Conservation (phyloP, 805 yeast genomes). For the Wickerhamomyces pijperi region DNA sequence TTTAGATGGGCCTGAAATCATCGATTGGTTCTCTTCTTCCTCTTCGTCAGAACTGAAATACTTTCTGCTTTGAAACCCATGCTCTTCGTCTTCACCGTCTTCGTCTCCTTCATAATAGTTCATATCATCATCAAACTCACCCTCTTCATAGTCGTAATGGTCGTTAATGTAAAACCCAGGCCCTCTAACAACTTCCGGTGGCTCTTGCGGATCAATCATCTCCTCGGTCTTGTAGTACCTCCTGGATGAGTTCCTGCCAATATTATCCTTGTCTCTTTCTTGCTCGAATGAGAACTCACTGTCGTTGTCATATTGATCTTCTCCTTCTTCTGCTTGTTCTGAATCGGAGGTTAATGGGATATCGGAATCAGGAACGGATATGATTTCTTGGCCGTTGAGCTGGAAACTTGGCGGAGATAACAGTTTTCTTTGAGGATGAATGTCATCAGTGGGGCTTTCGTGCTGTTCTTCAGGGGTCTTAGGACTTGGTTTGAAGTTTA, state of each 20-base stretch:
- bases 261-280: no score
- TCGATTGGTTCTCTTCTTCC: not conserved
- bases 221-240: conserved; percentile 35
- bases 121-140: conserved; percentile 31
- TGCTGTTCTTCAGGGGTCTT: no score
- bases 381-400: no score
- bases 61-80: conserved; percentile 19
- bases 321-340: not conserved
- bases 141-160: conserved; percentile 28
- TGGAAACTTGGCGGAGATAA: no score
- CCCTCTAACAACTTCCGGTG: conserved; percentile 13
- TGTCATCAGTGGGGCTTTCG: no score
- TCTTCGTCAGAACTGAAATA: conserved; percentile 18
- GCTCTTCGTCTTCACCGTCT: conserved; percentile 20
- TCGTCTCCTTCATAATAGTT: conserved; percentile 26
- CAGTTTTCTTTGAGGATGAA: no score
- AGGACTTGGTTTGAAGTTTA: no score
- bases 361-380: no score
- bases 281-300: conserved; percentile 41
- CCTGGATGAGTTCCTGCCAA: conserved; percentile 43
- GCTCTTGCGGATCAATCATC: conserved; percentile 4
- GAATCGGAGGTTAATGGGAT: not conserved
- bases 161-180: conserved; percentile 28
- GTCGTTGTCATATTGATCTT: conserved; percentile 1
- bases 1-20: not conserved